phyloP scores from a whole-genome alignment of 495 filamentous ascomycete genomes.

The Annulohypoxylon stygium region DNA sequence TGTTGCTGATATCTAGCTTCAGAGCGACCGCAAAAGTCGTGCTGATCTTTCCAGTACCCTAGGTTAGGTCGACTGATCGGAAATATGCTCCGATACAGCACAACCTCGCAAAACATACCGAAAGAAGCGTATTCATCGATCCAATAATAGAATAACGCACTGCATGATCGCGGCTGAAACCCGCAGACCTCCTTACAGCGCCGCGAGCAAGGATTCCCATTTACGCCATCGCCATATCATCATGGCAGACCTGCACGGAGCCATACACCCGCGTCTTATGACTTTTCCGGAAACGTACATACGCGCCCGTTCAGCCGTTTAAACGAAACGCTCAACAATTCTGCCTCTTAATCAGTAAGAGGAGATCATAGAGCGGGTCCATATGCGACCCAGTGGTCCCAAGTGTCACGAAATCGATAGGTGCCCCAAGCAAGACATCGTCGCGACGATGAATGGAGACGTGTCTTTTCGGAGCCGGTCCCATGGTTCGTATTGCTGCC shows the following conservation, averaged over 20 bases:
- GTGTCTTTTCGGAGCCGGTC: neutral
- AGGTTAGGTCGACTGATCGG: neutral
- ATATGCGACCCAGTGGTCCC: constrained; percentile 21
- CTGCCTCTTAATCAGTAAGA: neutral
- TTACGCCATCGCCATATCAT: neutral
- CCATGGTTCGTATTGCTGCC: constrained; percentile 26
- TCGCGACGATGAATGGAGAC: constrained; percentile 6
- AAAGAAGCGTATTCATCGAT: neutral
- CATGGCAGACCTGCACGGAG: neutral
- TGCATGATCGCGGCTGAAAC: neutral
- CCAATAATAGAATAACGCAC: neutral
- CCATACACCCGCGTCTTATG: neutral
- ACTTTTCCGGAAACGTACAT: neutral
- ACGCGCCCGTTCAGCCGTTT: neutral
- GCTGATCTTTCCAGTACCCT: neutral
- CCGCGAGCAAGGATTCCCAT: neutral
- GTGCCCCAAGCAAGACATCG: neutral
- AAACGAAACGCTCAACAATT: neutral
- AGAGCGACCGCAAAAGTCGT: neutral
- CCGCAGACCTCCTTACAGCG: neutral
- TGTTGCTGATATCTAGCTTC: neutral
- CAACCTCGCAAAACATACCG: neutral
- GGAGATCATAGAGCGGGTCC: neutral
- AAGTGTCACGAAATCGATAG: constrained; percentile 20
- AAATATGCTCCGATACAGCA: neutral